Evolutionary conservation across 2,329 filamentous ascomycete genomes (phyloP), one percentile per base, ranked within the genome.

Genomic region (Sodiomyces alkalinus): DNA sequence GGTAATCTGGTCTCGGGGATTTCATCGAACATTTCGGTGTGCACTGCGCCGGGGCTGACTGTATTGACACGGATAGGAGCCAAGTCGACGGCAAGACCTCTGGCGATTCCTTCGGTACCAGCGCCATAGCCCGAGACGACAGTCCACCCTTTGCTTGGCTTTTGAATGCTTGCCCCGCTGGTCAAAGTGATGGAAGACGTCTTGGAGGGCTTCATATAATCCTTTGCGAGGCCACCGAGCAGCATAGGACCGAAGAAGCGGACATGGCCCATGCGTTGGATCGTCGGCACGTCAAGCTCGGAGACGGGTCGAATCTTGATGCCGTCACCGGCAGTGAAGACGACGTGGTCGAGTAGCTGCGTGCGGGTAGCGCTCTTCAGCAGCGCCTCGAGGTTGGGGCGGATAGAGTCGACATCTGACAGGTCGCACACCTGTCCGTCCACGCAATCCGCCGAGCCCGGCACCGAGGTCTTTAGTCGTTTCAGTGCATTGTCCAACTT

Each of bases 41-140:
- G 45, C 0, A 67, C 54, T 0, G 56, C 51, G 0, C 74, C 75
- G 0, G 72, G 70, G 29, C 49, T 54, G 2, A 80, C 66, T 1
- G 63, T 42, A 42, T 80, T 80, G 16, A 78, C 72, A 2, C 76
- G 52, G 7, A 78, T 48, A 0, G 75, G 75, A 36, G 60, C 62
- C 31, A 81, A 41, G 40, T 80, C 74, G 18, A 78, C 40, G 2
- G 74, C 74, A 19, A 80, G 48, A 3, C 56, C 61, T 2, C 65
- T 55, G 3, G 58, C 55, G 43, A 77, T 55, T 3, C 62, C 58
- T 27, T 69, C 55, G 6, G 68, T 36, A 1, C 61, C 71, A 0
- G 63, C 58, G 0, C 57, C 60, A 29, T 60, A 64, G 2, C 51
- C 49, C 0, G 55, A 54, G 2, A 68, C 37, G 13, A 70, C 49